Conservation (phyloP, 192 early-diverging fungal genomes). For the Coemansia sp. region DNA sequence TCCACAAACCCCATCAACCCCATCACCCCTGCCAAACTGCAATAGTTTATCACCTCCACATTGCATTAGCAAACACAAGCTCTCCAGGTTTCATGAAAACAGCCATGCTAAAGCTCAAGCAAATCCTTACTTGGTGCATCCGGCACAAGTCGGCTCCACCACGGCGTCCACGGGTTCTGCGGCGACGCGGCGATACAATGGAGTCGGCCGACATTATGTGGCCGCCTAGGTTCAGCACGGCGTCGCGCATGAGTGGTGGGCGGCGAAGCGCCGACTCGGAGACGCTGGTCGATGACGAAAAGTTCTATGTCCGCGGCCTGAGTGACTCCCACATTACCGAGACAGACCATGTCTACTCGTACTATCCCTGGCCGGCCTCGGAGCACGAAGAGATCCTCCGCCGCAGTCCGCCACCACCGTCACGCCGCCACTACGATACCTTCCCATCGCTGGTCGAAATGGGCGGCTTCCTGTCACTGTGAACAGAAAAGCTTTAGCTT, state of each 20-base stretch:
- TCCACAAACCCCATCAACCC: neutral
- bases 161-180: slow-evolving; percentile 16
- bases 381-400: slow-evolving; percentile 39
- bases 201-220: neutral
- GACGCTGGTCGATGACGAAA: slow-evolving; percentile 37
- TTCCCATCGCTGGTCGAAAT: slow-evolving; percentile 47
- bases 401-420: slow-evolving; percentile 36
- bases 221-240: neutral
- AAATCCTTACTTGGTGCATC: slow-evolving; percentile 31
- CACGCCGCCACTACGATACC: slow-evolving; percentile 35
- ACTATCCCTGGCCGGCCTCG: slow-evolving; percentile 43
- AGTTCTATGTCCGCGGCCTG: slow-evolving; percentile 18
- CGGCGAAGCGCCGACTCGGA: slow-evolving; percentile 15
- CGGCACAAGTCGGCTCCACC: slow-evolving; percentile 8
- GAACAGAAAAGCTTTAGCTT: too few species aligned
- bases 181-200: slow-evolving; percentile 16
- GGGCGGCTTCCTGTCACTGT: slow-evolving; percentile 38
- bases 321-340: slow-evolving; percentile 26
- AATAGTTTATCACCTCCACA: too few species aligned
- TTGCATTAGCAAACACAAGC: neutral
- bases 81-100: neutral
- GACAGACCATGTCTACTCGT: slow-evolving; percentile 28
- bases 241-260: neutral
- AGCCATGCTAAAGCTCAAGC: slow-evolving; percentile 13
- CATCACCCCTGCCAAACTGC: too few species aligned